A percentile compares a stretch with the other conserved stretches of the same genome.
Conservation (phyloP, 2,329 filamentous ascomycete genomes). For the Xylariaceae sp. region DNA sequence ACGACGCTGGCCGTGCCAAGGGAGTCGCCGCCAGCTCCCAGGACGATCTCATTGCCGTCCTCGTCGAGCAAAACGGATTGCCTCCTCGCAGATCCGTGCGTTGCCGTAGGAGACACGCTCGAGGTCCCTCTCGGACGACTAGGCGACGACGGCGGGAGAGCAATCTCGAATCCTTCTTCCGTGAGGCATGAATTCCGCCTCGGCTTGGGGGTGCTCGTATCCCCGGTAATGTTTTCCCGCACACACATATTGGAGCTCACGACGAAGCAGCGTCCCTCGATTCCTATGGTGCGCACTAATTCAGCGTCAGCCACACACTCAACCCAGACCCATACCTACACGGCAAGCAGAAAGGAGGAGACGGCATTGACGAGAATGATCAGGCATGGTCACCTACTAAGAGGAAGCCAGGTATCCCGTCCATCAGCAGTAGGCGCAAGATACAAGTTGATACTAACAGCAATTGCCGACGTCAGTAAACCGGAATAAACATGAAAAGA, state of each 20-base stretch:
- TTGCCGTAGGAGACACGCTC: background rate
- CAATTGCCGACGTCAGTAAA: background rate
- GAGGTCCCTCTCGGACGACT: background rate
- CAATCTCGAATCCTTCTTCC: constrained; percentile 47
- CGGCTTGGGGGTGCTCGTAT: background rate
- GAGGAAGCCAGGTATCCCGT: constrained; percentile 70
- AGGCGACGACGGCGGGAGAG: constrained; percentile 30
- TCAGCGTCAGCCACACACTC: background rate
- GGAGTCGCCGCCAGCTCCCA: constrained; percentile 24
- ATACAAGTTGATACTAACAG: constrained; percentile 67
- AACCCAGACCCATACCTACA: background rate
- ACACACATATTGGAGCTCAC: constrained; percentile 82
- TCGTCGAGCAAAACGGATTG: constrained; percentile 47
- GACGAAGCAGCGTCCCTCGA: constrained; percentile 81
- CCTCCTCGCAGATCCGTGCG: background rate
- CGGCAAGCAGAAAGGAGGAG: background rate
- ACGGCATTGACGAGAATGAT: constrained; percentile 44
- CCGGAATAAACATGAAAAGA: background rate
- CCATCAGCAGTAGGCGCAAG: constrained; percentile 85
- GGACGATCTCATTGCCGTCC: constrained; percentile 53
- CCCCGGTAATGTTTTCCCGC: constrained; percentile 35
- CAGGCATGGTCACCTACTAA: constrained; percentile 12
- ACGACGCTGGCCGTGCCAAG: background rate
- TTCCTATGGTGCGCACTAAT: constrained; percentile 66
- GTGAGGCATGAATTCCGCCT: constrained; percentile 42